Conservation (phyloP, 2,329 filamentous ascomycete genomes). For the Elsinoe perseae region DNA sequence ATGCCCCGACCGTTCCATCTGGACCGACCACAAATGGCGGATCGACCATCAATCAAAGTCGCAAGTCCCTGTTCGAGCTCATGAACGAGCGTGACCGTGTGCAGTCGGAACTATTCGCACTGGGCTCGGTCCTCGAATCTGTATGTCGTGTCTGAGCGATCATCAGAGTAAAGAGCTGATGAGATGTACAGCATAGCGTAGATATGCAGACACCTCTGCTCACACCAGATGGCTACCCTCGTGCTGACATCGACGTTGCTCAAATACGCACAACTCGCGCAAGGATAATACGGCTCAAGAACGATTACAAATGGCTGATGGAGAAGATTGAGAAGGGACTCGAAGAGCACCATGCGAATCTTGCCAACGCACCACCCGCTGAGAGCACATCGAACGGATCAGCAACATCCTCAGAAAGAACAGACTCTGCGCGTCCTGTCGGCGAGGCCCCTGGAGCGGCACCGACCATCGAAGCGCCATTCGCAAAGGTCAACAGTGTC, state of each 20-base stretch:
- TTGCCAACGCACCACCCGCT: constrained; percentile 36
- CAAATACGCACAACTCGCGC: constrained; percentile 93
- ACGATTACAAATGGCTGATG: constrained; percentile 93
- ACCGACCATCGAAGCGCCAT: constrained; percentile 51
- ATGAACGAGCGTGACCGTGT: constrained; percentile 76
- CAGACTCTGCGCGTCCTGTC: constrained; percentile 19
- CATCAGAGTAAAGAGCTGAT: constrained; percentile 1
- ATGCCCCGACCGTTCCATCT: constrained; percentile 65
- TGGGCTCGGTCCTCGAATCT: constrained; percentile 80
- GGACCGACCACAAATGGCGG: constrained; percentile 51
- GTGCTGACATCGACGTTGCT: constrained; percentile 88
- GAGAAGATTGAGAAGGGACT: constrained; percentile 70
- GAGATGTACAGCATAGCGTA: constrained; percentile 66
- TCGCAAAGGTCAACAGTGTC: constrained; percentile 86
- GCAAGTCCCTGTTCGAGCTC: constrained; percentile 68
- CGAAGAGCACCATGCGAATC: constrained; percentile 80
- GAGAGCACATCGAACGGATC: constrained; percentile 7
- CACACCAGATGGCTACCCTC: constrained; percentile 84
- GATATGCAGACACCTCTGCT: constrained; percentile 84
- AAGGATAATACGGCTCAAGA: constrained; percentile 79
- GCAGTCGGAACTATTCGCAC: constrained; percentile 77
- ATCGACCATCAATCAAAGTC: constrained; percentile 45
- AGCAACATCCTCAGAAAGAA: constrained; percentile 20
- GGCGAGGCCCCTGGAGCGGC: constrained; percentile 16
- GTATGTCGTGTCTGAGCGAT: constrained; percentile 44